Evolutionary conservation across 1,284 basidiomycete species (phyloP).

Genomic region (Sanghuangporus weigelae): DNA sequence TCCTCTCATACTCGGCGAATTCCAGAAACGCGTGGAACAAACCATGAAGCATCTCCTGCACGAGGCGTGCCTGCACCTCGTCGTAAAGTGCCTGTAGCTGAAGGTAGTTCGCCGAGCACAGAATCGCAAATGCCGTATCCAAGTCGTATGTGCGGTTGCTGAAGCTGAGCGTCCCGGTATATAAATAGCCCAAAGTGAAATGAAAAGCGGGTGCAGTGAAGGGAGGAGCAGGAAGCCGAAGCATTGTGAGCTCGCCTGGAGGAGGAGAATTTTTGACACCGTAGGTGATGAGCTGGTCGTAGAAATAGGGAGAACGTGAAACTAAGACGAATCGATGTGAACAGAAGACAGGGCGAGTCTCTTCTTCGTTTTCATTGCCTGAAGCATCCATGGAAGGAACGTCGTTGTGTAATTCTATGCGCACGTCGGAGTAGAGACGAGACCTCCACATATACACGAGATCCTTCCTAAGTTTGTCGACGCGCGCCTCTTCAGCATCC

Average conservation of each 20-base stretch:
- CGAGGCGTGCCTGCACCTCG: slow-evolving; percentile 78
- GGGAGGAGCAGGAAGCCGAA: slow-evolving; percentile 84
- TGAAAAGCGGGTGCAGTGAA: slow-evolving; percentile 94
- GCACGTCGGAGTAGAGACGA: slow-evolving; percentile 86
- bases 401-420: slow-evolving; percentile 67
- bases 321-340: slow-evolving; percentile 91
- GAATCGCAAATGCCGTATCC: slow-evolving; percentile 85
- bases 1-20: slow-evolving; percentile 67
- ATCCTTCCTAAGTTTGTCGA: slow-evolving; percentile 87
- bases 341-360: slow-evolving; percentile 77
- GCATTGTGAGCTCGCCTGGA: slow-evolving; percentile 43
- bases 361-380: slow-evolving; percentile 46
- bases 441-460: slow-evolving; percentile 95
- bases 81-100: slow-evolving; percentile 68
- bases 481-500: slow-evolving; percentile 62
- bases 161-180: slow-evolving; percentile 91
- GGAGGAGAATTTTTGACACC: slow-evolving; percentile 31
- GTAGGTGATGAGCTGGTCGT: slow-evolving; percentile 63
- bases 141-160: slow-evolving; percentile 92
- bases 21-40: slow-evolving; percentile 78
- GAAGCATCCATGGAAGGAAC: slow-evolving; percentile 39
- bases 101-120: slow-evolving; percentile 81
- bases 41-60: slow-evolving; percentile 85
- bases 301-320: slow-evolving; percentile 87
- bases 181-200: slow-evolving; percentile 91